A percentile compares a stretch with the other conserved stretches of the same genome.
Evolutionary conservation across 768 basidiomycete genomes (phyloP).

Genomic region (Holtermanniella nyarrowii): DNA sequence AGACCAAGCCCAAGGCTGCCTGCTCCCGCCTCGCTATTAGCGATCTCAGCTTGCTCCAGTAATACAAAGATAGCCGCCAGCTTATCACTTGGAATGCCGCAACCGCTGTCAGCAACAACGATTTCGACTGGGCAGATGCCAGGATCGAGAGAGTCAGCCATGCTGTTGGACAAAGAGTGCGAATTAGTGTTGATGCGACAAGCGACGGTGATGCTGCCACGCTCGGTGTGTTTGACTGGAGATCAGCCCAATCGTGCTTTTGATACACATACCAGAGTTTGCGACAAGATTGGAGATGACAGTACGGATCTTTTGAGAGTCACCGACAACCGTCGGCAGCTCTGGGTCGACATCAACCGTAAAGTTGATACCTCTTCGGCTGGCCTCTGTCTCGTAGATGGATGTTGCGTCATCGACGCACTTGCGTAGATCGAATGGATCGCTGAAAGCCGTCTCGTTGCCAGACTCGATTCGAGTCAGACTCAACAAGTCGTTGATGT

Average conservation of each 20-base stretch:
- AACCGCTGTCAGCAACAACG: conserved; percentile 60
- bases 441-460: conserved; percentile 62
- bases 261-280: conserved; percentile 53
- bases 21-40: background rate
- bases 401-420: conserved; percentile 55
- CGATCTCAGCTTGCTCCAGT: conserved; percentile 60
- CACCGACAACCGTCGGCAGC: conserved; percentile 58
- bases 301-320: conserved; percentile 61
- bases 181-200: conserved; percentile 47
- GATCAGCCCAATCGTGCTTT: background rate
- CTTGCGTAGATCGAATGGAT: conserved; percentile 58
- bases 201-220: conserved; percentile 54
- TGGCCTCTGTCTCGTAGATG: conserved; percentile 58
- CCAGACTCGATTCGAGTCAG: conserved; percentile 67
- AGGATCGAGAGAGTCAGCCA: conserved; percentile 5
- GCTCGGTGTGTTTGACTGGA: conserved; percentile 60
- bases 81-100: conserved; percentile 57
- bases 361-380: conserved; percentile 54
- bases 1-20: conserved; percentile 54
- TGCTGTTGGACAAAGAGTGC: background rate
- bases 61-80: conserved; percentile 68
- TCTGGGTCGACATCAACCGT: conserved; percentile 49
- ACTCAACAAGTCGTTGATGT: conserved; percentile 74
- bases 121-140: conserved; percentile 53
- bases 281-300: conserved; percentile 68